Percentiles rank a stretch among this genome's conserved stretches.
Evolutionary conservation across 495 filamentous ascomycete genomes (phyloP).

Genomic region (Melanomma pulvis-pyrius): DNA sequence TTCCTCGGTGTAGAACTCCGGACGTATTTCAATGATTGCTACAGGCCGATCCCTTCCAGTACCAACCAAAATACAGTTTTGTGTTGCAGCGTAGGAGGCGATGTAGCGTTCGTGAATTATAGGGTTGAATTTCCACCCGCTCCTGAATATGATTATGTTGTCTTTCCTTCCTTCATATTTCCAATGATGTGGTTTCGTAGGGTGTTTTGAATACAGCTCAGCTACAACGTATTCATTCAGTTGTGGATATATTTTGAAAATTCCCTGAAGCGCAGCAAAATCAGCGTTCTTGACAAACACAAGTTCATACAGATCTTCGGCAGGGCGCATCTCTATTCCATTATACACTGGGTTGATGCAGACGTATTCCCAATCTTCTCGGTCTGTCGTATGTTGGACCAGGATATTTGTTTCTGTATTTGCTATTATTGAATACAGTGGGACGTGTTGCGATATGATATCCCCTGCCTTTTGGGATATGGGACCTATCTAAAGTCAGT

Average conservation of each 20-base stretch:
- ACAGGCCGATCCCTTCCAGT: constrained; percentile 1
- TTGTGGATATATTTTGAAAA: constrained; percentile 7
- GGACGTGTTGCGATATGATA: constrained; percentile 3
- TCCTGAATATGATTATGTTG: constrained; percentile 16
- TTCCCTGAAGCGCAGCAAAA: constrained; percentile 1
- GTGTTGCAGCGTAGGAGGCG: constrained; percentile 1
- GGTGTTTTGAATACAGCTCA: constrained; percentile 24
- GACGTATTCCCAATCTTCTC: constrained; percentile 26
- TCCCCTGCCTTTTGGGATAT: constrained; percentile 8
- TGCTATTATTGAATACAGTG: constrained; percentile 3
- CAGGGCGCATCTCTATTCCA: constrained; percentile 22
- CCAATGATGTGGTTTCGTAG: constrained; percentile 28
- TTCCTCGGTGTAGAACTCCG: constrained; percentile 1
- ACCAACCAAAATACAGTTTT: constrained; percentile 11
- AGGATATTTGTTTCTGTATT: constrained; percentile 8
- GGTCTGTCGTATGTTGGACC: constrained; percentile 14
- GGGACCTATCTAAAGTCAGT: constrained; percentile 4
- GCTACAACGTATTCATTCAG: constrained; percentile 11
- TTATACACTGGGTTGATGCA: constrained; percentile 10
- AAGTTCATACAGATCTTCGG: constrained; percentile 16
- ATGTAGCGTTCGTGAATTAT: constrained; percentile 6
- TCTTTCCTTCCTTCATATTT: constrained; percentile 23
- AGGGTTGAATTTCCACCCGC: constrained; percentile 11
- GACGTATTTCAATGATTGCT: constrained; percentile 10
- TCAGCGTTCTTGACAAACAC: constrained; percentile 16